These are phyloP conservation scores for Maudiozyma pseudohumilis DNA, from an alignment of 805 yeast species.

Conservation along the genomic window DNA sequence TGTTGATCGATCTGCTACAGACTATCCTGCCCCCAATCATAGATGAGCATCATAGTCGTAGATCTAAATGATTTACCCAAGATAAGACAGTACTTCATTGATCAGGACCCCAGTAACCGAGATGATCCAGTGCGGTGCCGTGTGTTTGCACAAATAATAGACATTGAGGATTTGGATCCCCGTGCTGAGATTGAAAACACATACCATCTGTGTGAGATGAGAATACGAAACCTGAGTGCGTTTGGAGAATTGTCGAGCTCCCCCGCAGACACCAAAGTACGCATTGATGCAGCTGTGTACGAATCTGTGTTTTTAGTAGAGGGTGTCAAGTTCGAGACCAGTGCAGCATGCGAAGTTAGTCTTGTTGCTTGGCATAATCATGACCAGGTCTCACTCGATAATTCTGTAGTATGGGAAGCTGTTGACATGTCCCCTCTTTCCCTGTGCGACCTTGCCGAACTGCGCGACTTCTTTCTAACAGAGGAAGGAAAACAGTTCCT, in stretches of 20 bases:
- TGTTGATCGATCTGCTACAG: too few species aligned
- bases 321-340: conserved; percentile 4
- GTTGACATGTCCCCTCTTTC: conserved; percentile 9
- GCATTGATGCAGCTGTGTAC: conserved; percentile 4
- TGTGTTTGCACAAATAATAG: conserved; percentile 12
- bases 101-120: too few species aligned
- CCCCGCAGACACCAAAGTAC: not conserved
- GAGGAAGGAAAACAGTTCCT: conserved; percentile 4
- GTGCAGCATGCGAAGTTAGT: conserved; percentile 13
- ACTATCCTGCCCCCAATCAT: too few species aligned
- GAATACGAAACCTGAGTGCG: conserved; percentile 6
- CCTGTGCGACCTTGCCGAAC: conserved; percentile 7
- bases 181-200: not conserved
- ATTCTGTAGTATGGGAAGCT: conserved; percentile 7
- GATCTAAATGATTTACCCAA: not conserved
- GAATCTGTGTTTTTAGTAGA: not conserved
- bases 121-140: conserved; percentile 6
- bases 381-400: not conserved
- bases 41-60: conserved; percentile 1
- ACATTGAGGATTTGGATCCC: conserved; percentile 6
- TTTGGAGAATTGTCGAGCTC: not conserved
- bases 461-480: conserved; percentile 7
- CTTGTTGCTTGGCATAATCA: conserved; percentile 7
- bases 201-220: conserved; percentile 7
- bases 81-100: not conserved